Evolutionary conservation across 106 monocot genomes (phyloP), one percentile per base, ranked within the genome.

Genomic region (Allium fistulosum): DNA sequence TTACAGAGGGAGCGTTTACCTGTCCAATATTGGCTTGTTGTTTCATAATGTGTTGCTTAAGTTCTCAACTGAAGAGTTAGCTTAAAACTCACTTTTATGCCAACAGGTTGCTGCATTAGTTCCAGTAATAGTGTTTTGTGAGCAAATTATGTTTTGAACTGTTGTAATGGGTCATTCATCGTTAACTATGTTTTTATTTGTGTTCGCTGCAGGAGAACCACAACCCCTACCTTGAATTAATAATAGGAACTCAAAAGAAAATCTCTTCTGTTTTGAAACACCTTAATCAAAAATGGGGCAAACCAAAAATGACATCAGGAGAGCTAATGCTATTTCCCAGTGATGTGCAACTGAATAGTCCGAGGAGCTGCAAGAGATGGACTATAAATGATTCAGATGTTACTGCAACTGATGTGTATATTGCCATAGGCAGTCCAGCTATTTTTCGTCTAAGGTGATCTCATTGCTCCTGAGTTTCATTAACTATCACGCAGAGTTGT

Each of bases 221-320:
- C 62, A 80, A 85, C 48, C 90, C 90, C 69, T 85, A 75, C 69
- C 61, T 90, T 58, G 85, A 90, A 61, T 76, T 90, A 59, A 90
- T 72, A 83, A 37, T 90, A 57, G 66, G 80, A 68, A 60, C 69
- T 47, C 71, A 72, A 74, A 90, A 85, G 80, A 90, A 83, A 71
- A 85, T 90, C 65, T 80, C 85, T 47, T 90, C 90, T 64, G 85
- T 90, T 53, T 67, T 90, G 70, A 85, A 80, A 68, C 90, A 90
- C 71, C 73, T 90, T 6, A 78, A 68, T 13, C 53, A 63, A 17
- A 90, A 90, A 77, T 90, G 90, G 90, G 82, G 78, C 15, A 78
- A 58, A 66, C 77, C 69, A 17, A 70, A 63, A 48, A 37, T 53
- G 65, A 69, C 77, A 72, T 62, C 74, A 52, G 80, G 80, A 70